phyloP scores from a whole-genome alignment of 345 rosid genomes.

The Brassica juncea region DNA sequence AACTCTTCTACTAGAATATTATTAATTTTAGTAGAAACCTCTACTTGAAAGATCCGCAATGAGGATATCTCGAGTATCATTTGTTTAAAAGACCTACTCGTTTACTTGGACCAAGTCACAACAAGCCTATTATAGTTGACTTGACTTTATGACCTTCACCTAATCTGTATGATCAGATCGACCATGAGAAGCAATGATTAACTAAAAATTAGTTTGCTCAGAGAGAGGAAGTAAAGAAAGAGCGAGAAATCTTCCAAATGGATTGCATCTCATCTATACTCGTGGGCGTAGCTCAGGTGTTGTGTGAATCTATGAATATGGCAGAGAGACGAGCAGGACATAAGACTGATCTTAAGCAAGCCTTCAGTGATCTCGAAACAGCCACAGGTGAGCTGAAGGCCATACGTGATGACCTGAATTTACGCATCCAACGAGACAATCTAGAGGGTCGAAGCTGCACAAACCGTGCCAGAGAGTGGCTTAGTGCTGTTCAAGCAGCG shows the following conservation, averaged over 20 bases:
- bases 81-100: not conserved
- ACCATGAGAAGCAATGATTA: slow-evolving; percentile 1
- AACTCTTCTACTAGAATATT: not conserved
- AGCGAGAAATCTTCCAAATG: slow-evolving; percentile 23
- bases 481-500: not conserved
- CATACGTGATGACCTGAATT: slow-evolving; percentile 29
- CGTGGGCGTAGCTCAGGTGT: slow-evolving; percentile 23
- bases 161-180: not conserved
- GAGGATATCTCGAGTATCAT: not conserved
- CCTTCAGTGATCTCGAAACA: slow-evolving; percentile 30
- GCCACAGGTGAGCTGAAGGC: slow-evolving; percentile 27
- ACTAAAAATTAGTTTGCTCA: not conserved
- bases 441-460: slow-evolving; percentile 29
- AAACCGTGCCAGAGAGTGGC: slow-evolving; percentile 28
- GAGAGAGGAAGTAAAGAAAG: slow-evolving; percentile 13
- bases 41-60: too few relatives aligned
- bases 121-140: not conserved
- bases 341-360: slow-evolving; percentile 20
- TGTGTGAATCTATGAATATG: slow-evolving; percentile 31
- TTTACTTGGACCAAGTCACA: slow-evolving; percentile 16
- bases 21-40: not conserved
- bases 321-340: slow-evolving; percentile 8
- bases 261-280: slow-evolving; percentile 30
- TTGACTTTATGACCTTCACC: slow-evolving; percentile 22
- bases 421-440: slow-evolving; percentile 12